Evolutionary conservation across 192 early-diverging fungal genomes (phyloP), one percentile per base, ranked within the genome.

Genomic region (Neocallimastix lanati): DNA sequence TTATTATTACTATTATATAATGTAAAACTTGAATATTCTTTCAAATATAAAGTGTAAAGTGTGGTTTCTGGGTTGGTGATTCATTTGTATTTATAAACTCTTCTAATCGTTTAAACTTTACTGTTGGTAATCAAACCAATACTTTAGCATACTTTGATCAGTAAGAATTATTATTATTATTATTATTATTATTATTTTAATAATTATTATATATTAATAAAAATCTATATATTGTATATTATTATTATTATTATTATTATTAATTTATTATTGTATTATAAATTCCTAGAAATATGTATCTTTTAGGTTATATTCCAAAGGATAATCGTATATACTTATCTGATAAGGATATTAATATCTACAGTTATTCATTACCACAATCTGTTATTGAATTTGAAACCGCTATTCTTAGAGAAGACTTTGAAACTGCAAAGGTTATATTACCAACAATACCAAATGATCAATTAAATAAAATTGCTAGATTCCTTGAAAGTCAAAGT

Each of bases 331-430:
- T 98, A 67, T 98, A 96, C 81, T 85, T 98, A 38, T 90, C 92
- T 30, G 98, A 99, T 87, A 97, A 94, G 92, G 94, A 98, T 80
- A 86, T 96, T 78, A 93, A 93, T 40, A 89, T 98, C 33, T 92
- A 92, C 82, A 94, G 93, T 85, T 99, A 96, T 83, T 86, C 90
- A 14, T 89, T 99, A 78, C 97, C 98, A 14, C 84, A 97, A 81
- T 92, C 93, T 0, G 91, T 98, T 28, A 96, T 99, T 81, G 94
- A 99, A 88, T 99, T 98, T 85, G 97, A 99, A 85, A 98, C 96
- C 12, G 96, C 96, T 13, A 90, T 98, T 78, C 87, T 99, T 67
- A 93, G 96, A 50, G 97, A 94, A 25, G 98, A 99, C 84, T 82
- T 95, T 78, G 95, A 91, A 25, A 80, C 89, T 21, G 97, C 98